These are phyloP conservation scores for Helianthus annuus DNA, from an alignment of 129 eudicot genomes.

Conservation along the genomic window HanXRQr2.0-SUNRISE NC_035444.2:8301049-8301548, in stretches of 20 bases:
- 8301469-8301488: too few relatives aligned
- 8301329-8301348: too few relatives aligned
- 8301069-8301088: not conserved
- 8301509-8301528: too few relatives aligned
- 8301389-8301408: not conserved
- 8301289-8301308: not conserved
- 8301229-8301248: not conserved
- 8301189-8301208: conserved; percentile 32
- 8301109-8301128: conserved; percentile 19
- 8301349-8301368: too few relatives aligned
- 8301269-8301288: not conserved
- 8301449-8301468: too few relatives aligned
- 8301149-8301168: conserved; percentile 28
- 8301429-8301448: too few relatives aligned
- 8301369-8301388: too few relatives aligned
- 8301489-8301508: too few relatives aligned
- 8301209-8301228: conserved; percentile 2
- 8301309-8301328: not conserved
- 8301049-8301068: not conserved
- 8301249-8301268: not conserved
- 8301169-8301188: conserved; percentile 33
- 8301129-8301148: conserved; percentile 12
- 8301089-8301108: conserved; percentile 5
- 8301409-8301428: not conserved
- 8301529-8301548: too few relatives aligned